Conservation (phyloP, 257 asterid genomes). For the Lavandula angustifolia region DNA sequence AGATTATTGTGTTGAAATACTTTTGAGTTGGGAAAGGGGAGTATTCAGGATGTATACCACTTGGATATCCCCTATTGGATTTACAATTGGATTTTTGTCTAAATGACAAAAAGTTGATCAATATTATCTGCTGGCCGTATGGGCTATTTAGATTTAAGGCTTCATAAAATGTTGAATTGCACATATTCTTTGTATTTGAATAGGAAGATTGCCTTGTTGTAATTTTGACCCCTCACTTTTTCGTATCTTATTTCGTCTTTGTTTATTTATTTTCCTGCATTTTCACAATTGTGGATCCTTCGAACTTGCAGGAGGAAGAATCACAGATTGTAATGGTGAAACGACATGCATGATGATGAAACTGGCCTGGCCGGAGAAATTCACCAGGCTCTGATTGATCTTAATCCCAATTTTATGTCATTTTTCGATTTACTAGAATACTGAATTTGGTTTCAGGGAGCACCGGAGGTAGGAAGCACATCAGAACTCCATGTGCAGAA, state of each 20-base stretch:
- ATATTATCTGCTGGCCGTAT: background rate
- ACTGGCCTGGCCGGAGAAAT: constrained; percentile 38
- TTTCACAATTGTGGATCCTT: background rate
- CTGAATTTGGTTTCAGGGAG: constrained; percentile 34
- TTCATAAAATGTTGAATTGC: constrained; percentile 6
- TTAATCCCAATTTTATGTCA: background rate
- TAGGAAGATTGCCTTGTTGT: background rate
- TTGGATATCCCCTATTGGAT: background rate
- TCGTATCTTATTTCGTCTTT: constrained; percentile 5
- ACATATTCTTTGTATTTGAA: background rate
- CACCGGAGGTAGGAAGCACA: constrained; percentile 32
- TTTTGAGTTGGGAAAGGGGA: too few species aligned
- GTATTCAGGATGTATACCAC: too few species aligned
- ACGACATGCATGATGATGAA: constrained; percentile 38
- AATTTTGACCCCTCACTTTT: background rate
- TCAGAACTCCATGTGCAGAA: constrained; percentile 38
- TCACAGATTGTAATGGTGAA: constrained; percentile 33
- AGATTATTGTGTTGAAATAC: background rate
- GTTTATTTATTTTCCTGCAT: constrained; percentile 21
- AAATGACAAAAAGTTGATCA: background rate
- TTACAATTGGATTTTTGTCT: constrained; percentile 13
- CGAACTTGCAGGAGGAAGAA: constrained; percentile 49
- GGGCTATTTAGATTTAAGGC: background rate
- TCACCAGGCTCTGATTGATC: constrained; percentile 37
- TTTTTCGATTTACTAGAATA: background rate